Conservation (phyloP, 768 basidiomycete species). For the Auriscalpium microsporum region DNA sequence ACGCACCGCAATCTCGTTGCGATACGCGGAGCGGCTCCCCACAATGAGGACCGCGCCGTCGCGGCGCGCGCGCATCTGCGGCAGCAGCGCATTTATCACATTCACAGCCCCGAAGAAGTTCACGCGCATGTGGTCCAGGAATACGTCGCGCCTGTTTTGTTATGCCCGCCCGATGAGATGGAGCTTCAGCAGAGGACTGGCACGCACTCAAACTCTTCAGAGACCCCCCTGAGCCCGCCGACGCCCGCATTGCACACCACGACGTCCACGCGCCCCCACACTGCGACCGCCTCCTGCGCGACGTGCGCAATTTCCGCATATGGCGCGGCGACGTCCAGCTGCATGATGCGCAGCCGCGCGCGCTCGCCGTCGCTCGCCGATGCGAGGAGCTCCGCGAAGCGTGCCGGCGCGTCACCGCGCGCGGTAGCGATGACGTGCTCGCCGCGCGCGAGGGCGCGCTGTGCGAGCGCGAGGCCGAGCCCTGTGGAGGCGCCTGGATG, state of each 20-base stretch:
- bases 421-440: slow-evolving; percentile 6
- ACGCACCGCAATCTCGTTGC: slow-evolving; percentile 1
- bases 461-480: slow-evolving; percentile 6
- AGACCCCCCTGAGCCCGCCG: not conserved
- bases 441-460: slow-evolving; percentile 4
- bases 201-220: slow-evolving; percentile 8
- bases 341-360: slow-evolving; percentile 1
- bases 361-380: not conserved
- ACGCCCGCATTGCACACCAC: slow-evolving; percentile 8
- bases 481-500: slow-evolving; percentile 4
- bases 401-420: not conserved
- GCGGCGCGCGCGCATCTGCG: not conserved
- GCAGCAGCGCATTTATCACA: slow-evolving; percentile 1
- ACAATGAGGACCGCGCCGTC: slow-evolving; percentile 1
- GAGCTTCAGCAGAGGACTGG: slow-evolving; percentile 39
- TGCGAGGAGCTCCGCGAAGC: not conserved
- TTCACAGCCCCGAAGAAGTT: not conserved
- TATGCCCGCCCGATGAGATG: slow-evolving; percentile 3
- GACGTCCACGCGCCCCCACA: slow-evolving; percentile 7
- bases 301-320: not conserved
- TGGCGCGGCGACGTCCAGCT: slow-evolving; percentile 3
- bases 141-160: slow-evolving; percentile 20
- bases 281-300: not conserved
- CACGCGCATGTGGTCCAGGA: slow-evolving; percentile 28
- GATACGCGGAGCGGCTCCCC: slow-evolving; percentile 1